Evolutionary conservation across 208 protist genomes (phyloP).

Genomic region (Trypanosoma mega): DNA sequence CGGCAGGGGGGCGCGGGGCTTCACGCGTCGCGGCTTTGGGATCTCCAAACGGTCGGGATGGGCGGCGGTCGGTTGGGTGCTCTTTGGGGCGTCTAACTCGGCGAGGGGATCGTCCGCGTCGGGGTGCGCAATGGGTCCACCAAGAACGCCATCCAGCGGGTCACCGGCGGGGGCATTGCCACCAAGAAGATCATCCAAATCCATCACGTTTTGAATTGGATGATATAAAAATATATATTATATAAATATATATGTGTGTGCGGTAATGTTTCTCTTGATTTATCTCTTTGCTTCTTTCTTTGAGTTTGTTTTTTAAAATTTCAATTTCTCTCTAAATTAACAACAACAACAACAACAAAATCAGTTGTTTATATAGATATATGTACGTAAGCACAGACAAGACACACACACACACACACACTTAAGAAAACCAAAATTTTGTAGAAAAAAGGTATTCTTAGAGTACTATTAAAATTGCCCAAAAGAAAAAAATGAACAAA

Average conservation of each 20-base stretch:
- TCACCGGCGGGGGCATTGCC: neutral
- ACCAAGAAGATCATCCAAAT: slow-evolving; percentile 20
- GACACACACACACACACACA: neutral
- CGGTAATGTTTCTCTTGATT: neutral
- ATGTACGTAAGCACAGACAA: neutral
- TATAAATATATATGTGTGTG: neutral
- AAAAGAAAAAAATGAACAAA: neutral
- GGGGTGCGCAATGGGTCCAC: neutral
- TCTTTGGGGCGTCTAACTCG: no score
- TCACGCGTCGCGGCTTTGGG: slow-evolving; percentile 5
- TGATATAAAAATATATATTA: neutral
- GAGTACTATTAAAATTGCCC: neutral
- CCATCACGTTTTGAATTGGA: neutral
- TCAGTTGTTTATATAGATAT: no score
- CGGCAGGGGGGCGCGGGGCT: neutral
- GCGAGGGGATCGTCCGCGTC: neutral
- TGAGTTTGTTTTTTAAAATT: no score
- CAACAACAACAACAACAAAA: no score
- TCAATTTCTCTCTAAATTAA: no score
- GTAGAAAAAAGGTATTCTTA: neutral
- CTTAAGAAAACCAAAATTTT: neutral
- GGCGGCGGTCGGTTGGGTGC: neutral
- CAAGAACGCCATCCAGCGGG: slow-evolving; percentile 9
- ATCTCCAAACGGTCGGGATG: neutral
- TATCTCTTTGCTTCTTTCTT: no score